Evolutionary conservation across 495 filamentous ascomycete genomes (phyloP).

Genomic region (Podospora pseudocomata): DNA sequence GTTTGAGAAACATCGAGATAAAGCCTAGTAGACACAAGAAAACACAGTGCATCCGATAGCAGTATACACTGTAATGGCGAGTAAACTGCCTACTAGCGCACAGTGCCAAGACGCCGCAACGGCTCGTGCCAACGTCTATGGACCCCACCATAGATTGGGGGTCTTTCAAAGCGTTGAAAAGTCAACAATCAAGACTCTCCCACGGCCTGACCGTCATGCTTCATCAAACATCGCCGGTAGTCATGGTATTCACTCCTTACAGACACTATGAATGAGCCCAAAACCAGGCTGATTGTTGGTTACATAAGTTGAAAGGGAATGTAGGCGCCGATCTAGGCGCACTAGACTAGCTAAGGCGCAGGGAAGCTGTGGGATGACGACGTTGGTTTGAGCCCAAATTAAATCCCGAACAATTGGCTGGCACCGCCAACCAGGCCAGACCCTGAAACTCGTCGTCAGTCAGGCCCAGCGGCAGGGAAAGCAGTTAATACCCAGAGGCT

Average conservation of each 20-base stretch:
- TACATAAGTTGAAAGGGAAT: not conserved
- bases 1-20: not conserved
- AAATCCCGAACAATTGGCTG: constrained; percentile 32
- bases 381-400: constrained; percentile 40
- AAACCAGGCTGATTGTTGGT: constrained; percentile 4
- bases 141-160: not conserved
- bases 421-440: constrained; percentile 28
- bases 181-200: not conserved
- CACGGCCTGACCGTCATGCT: not conserved
- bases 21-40: not conserved
- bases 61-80: not conserved
- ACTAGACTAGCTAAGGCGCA: constrained; percentile 4
- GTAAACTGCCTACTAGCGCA: not conserved
- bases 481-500: constrained; percentile 2
- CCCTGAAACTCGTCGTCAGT: constrained; percentile 35
- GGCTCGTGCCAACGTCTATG: not conserved
- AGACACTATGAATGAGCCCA: not conserved
- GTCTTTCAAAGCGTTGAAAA: not conserved
- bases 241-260: not conserved
- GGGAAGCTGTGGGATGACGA: constrained; percentile 44
- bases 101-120: not conserved
- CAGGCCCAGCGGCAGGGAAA: constrained; percentile 2
- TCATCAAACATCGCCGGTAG: not conserved
- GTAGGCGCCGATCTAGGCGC: constrained; percentile 13
- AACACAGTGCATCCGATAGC: not conserved